These are phyloP conservation scores for Usnea hakonensis DNA, from an alignment of 495 filamentous ascomycete species.

Conservation along the genomic window DNA sequence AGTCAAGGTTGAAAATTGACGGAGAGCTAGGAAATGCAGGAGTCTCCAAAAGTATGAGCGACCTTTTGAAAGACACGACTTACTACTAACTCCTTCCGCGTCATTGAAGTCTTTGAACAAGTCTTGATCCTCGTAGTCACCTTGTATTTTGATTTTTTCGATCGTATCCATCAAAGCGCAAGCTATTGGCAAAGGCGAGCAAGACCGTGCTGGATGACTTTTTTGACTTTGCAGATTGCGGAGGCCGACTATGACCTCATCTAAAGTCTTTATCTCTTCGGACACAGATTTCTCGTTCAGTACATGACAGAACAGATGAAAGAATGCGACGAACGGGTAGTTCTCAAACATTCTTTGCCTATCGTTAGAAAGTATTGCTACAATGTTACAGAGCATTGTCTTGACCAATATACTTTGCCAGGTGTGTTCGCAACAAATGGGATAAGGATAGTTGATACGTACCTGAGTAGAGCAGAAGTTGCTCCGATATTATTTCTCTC, in stretches of 20 bases:
- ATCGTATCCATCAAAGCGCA: background rate
- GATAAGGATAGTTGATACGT: background rate
- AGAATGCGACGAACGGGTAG: background rate
- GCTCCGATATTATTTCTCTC: background rate
- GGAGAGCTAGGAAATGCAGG: background rate
- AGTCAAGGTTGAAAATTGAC: background rate
- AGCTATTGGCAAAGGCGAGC: background rate
- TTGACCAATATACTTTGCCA: background rate
- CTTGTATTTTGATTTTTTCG: background rate
- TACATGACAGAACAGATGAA: background rate
- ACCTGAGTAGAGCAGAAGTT: background rate
- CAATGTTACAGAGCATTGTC: too few species aligned
- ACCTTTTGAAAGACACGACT: background rate
- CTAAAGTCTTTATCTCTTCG: background rate
- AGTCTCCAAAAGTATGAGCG: background rate
- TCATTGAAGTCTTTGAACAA: background rate
- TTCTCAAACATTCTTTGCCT: background rate
- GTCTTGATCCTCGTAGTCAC: background rate
- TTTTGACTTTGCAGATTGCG: background rate
- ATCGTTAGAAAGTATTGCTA: background rate
- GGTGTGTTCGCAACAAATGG: background rate
- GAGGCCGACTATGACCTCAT: background rate
- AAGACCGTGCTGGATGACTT: background rate
- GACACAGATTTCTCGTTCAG: background rate
- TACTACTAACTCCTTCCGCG: background rate